phyloP scores from a whole-genome alignment of 176 grass and related monocot species.

The Cenchrus purpureus region DNA sequence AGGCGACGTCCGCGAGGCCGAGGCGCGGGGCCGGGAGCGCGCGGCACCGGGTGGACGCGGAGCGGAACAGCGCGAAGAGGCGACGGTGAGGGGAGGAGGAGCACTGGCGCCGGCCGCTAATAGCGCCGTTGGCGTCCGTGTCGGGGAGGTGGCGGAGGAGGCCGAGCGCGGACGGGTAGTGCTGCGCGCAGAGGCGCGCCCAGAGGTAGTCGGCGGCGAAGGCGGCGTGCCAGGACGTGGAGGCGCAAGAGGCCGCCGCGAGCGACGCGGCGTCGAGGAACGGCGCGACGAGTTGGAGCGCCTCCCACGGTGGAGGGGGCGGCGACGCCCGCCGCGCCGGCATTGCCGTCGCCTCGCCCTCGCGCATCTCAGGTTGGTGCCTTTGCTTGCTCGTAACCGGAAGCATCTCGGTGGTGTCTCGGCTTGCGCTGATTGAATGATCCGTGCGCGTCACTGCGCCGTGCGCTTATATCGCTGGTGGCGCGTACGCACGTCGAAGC shows the following conservation, averaged over 20 bases:
- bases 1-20: slow-evolving; percentile 56
- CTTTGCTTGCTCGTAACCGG: background rate
- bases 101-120: background rate
- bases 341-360: slow-evolving; percentile 1
- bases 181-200: slow-evolving; percentile 54
- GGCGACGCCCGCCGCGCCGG: background rate
- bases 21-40: slow-evolving; percentile 39
- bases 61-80: slow-evolving; percentile 61
- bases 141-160: slow-evolving; percentile 9
- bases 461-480: slow-evolving; percentile 9
- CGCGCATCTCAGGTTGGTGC: background rate
- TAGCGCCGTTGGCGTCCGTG: too few relatives aligned
- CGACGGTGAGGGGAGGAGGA: slow-evolving; percentile 32
- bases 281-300: slow-evolving; percentile 45
- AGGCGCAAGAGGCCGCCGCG: slow-evolving; percentile 63
- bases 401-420: background rate
- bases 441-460: background rate
- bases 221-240: slow-evolving; percentile 62
- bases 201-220: slow-evolving; percentile 72
- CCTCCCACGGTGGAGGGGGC: slow-evolving; percentile 50
- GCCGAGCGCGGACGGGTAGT: slow-evolving; percentile 59
- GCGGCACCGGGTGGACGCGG: slow-evolving; percentile 35
- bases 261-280: slow-evolving; percentile 67
- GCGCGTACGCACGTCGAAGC: background rate
- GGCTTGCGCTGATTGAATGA: slow-evolving; percentile 6